These are phyloP conservation scores for Candida qinlingensis DNA, from an alignment of 805 yeast species.

Conservation along the genomic window DNA sequence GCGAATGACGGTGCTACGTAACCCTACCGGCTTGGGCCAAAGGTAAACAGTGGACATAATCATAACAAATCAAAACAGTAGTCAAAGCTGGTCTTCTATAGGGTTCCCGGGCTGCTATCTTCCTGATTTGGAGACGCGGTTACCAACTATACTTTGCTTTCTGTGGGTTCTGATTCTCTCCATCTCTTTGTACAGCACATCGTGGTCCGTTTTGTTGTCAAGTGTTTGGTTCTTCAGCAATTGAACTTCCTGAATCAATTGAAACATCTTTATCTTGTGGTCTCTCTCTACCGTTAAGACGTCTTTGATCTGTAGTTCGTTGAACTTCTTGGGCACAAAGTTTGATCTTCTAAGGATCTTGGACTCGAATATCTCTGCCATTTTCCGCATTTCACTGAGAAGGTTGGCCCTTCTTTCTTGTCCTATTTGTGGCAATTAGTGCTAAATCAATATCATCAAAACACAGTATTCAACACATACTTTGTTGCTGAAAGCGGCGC, in stretches of 20 bases:
- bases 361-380: slow-evolving; percentile 18
- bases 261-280: slow-evolving; percentile 22
- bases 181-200: slow-evolving; percentile 2
- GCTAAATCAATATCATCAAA: background rate
- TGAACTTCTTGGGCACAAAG: slow-evolving; percentile 23
- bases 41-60: background rate
- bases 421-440: slow-evolving; percentile 10
- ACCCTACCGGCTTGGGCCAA: background rate
- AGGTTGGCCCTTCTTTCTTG: slow-evolving; percentile 16
- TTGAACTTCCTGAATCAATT: slow-evolving; percentile 19
- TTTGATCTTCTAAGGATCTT: slow-evolving; percentile 17
- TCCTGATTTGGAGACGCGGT: background rate
- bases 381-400: slow-evolving; percentile 11
- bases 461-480: slow-evolving; percentile 12
- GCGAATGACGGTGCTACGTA: background rate
- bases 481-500: slow-evolving; percentile 19
- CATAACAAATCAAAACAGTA: background rate
- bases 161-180: slow-evolving; percentile 5
- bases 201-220: slow-evolving; percentile 7
- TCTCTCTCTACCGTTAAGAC: slow-evolving; percentile 23
- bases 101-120: background rate
- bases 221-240: slow-evolving; percentile 3
- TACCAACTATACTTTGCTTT: slow-evolving; percentile 4
- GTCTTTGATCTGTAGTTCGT: slow-evolving; percentile 17
- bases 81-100: too few species aligned